A percentile compares a stretch with the other conserved stretches of the same genome.
Conservation (phyloP, 139 green algal species). For the Desmodesmus armatus region DNA sequence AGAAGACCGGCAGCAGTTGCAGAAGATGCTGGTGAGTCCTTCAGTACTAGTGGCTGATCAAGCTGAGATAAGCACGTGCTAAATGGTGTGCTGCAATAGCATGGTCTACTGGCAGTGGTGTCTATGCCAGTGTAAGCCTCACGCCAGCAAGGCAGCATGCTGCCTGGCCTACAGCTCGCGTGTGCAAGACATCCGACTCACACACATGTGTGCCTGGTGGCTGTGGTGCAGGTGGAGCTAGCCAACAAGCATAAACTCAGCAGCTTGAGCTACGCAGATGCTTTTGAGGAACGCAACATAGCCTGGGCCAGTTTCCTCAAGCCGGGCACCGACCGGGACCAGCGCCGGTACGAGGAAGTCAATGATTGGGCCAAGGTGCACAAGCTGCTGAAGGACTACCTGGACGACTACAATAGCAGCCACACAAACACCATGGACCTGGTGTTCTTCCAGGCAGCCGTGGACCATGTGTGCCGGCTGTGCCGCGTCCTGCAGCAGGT, state of each 20-base stretch:
- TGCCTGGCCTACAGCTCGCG: not conserved
- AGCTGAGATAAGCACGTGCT: too few species aligned
- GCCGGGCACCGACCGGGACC: constrained; percentile 73
- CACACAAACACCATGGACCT: constrained; percentile 76
- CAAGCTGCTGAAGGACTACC: constrained; percentile 74
- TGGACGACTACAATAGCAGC: constrained; percentile 85
- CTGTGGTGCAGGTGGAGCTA: constrained; percentile 62
- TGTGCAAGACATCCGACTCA: not conserved
- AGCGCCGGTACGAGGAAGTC: constrained; percentile 83
- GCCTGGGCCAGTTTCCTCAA: constrained; percentile 80
- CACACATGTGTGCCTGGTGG: not conserved
- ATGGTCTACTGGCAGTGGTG: too few species aligned
- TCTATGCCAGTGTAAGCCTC: too few species aligned
- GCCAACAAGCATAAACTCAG: constrained; percentile 59
- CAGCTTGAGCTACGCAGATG: constrained; percentile 54
- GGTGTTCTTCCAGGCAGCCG: constrained; percentile 89
- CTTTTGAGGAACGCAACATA: constrained; percentile 66
- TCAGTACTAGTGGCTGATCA: too few species aligned
- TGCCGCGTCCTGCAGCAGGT: constrained; percentile 80
- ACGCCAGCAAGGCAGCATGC: too few species aligned
- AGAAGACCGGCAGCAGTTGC: constrained; percentile 84
- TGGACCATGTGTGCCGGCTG: constrained; percentile 83
- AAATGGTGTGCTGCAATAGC: too few species aligned
- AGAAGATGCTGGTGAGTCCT: constrained; percentile 61
- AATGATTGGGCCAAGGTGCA: constrained; percentile 69